Conservation (phyloP, 2,329 filamentous ascomycete species). For the Xylariaceae sp. region DNA sequence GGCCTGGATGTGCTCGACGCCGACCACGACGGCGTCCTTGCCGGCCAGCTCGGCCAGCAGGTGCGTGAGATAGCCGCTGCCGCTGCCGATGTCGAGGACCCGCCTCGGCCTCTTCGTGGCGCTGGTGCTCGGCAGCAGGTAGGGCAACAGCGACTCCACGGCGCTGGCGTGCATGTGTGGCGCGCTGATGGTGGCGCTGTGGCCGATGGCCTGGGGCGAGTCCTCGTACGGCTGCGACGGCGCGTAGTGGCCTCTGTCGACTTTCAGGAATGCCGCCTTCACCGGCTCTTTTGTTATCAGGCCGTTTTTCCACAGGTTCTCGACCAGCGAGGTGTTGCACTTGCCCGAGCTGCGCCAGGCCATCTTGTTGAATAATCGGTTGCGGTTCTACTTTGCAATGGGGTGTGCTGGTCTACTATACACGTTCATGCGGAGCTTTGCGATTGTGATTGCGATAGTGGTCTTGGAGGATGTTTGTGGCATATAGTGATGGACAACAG, state of each 20-base stretch:
- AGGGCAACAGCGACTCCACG: constrained; percentile 55
- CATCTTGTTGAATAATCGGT: too few relatives aligned
- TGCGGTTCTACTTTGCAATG: too few relatives aligned
- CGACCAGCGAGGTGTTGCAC: constrained; percentile 76
- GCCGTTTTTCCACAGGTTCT: constrained; percentile 74
- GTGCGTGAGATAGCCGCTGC: constrained; percentile 85
- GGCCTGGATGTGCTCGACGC: constrained; percentile 74
- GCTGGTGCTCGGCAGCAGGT: constrained; percentile 43
- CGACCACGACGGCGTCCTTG: constrained; percentile 61
- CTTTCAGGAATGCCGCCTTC: constrained; percentile 79
- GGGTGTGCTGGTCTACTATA: too few relatives aligned
- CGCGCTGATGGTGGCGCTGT: constrained; percentile 62
- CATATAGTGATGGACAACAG: background rate
- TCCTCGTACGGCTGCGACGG: constrained; percentile 72
- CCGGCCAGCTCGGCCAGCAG: constrained; percentile 81
- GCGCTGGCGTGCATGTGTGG: constrained; percentile 67
- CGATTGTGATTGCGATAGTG: background rate
- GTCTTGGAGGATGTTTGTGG: too few relatives aligned
- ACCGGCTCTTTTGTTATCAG: constrained; percentile 77
- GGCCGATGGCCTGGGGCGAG: constrained; percentile 60
- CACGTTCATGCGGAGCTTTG: too few relatives aligned
- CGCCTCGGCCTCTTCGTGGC: constrained; percentile 46
- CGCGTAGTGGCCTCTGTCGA: constrained; percentile 87
- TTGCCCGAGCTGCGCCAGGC: constrained; percentile 85
- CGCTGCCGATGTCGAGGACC: constrained; percentile 76